Conservation (phyloP, 2,329 filamentous ascomycete genomes). For the Neopestalotiopsis sp. region DNA sequence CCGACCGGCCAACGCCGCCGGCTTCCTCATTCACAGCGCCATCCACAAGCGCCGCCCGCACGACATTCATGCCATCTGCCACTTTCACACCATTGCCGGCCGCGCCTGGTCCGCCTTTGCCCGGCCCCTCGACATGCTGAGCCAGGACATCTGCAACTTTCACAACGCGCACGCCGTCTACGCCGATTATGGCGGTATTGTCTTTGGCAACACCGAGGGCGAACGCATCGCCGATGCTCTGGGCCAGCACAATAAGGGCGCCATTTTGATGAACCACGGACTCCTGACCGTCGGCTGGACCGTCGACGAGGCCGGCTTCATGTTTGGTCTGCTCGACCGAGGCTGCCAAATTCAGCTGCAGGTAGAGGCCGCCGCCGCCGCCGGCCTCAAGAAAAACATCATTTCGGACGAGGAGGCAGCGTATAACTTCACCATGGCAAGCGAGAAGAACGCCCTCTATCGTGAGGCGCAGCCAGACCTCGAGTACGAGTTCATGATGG, state of each 20-base stretch:
- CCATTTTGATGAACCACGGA: constrained; percentile 74
- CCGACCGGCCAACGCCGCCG: constrained; percentile 68
- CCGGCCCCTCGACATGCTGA: constrained; percentile 71
- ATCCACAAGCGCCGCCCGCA: constrained; percentile 67
- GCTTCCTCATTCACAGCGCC: constrained; percentile 72
- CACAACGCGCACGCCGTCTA: constrained; percentile 71
- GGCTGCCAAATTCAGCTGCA: constrained; percentile 71
- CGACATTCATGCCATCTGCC: constrained; percentile 69
- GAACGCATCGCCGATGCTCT: constrained; percentile 66
- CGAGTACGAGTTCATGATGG: constrained; percentile 36
- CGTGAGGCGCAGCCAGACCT: constrained; percentile 39
- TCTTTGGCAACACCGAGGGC: constrained; percentile 68
- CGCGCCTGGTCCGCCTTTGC: constrained; percentile 73
- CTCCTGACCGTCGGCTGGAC: constrained; percentile 72
- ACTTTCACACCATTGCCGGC: constrained; percentile 69
- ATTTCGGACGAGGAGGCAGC: constrained; percentile 47
- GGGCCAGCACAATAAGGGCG: constrained; percentile 60
- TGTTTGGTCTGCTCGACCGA: constrained; percentile 72
- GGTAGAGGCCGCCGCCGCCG: constrained; percentile 67
- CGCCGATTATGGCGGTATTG: constrained; percentile 55
- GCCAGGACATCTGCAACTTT: constrained; percentile 69
- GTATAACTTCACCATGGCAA: constrained; percentile 45
- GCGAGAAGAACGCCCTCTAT: constrained; percentile 36
- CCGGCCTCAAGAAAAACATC: constrained; percentile 44
- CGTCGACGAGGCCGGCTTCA: constrained; percentile 75